Base-by-base conservation (phyloP, 2,329 filamentous ascomycete genomes). In the Metarhizium anisopliae region DNA sequence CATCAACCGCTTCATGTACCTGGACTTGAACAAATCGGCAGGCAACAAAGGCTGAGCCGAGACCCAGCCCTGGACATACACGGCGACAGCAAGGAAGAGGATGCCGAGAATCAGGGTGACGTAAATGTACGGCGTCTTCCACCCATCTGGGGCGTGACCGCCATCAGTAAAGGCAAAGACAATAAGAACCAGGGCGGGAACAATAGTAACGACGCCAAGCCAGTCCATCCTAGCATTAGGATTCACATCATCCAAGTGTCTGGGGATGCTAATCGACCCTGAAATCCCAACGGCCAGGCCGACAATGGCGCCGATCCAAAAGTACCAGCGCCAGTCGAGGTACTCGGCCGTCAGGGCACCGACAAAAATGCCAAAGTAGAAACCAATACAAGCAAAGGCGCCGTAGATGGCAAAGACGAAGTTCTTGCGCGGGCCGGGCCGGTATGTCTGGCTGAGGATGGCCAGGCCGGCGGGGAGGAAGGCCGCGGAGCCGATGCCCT, bases 121-220 rank as follows among this genome's bases (percentile, higher is more conserved):
- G 45, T 81, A 80, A 42, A 93, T 84, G 60, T 90, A 90, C 1
- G 86, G 85, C 0, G 85, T 89, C n/a, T 69, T 74, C 87, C 89
- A 93, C 2, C 85, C 82, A 2, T 83, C 66, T 0, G 84, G 79
- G 0, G 86, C 86, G 66, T 89, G 83, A 0, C 84, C 80, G 7
- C 84, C 85, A 51, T 90, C 85, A 0, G 88, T 91, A 53, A 94
- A 80, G 0, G 88, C 86, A 62, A 85, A 93, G 0, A 90, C 85
- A 59, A 90, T 75, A 30, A 94, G 75, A 2, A 87, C 76, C 13
- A 91, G 68, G 0, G 85, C 88, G 0, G 78, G 76, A 0, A 89
- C 77, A 16, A 86, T 84, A 14, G 85, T 79, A 2, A 68, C 64
- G 2, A 80, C 71, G 0, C 87, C 87, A 56, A 76, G 72, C 80